A percentile compares a stretch with the other conserved stretches of the same genome.
phyloP scores from a whole-genome alignment of 1,284 basidiomycete genomes.

The Abortiporus biennis region DNA sequence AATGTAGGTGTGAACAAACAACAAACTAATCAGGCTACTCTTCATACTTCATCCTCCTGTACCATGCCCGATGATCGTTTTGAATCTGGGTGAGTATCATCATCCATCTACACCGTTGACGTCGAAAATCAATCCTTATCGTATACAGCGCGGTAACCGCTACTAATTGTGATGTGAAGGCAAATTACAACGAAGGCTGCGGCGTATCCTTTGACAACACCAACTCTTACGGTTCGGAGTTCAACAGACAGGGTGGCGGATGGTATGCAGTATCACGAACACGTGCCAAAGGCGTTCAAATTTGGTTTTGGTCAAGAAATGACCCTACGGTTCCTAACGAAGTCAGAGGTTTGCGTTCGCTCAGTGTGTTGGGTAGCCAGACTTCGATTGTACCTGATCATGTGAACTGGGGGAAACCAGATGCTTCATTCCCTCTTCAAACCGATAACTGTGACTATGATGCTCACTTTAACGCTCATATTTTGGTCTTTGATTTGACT shows the following conservation, averaged over 20 bases:
- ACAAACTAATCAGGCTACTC: conserved; percentile 37
- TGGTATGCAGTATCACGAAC: conserved; percentile 40
- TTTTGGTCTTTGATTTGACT: conserved; percentile 45
- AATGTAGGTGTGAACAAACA: conserved; percentile 34
- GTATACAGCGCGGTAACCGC: conserved; percentile 25
- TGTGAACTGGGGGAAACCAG: conserved; percentile 37
- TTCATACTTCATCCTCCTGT: conserved; percentile 47
- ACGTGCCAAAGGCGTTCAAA: conserved; percentile 30
- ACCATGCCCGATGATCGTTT: conserved; percentile 29
- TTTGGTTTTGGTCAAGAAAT: conserved; percentile 49
- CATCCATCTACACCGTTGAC: neutral
- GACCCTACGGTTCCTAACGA: conserved; percentile 32
- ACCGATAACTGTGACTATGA: conserved; percentile 32
- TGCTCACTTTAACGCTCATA: conserved; percentile 40
- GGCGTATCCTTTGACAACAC: conserved; percentile 36
- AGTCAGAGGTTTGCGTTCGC: conserved; percentile 20
- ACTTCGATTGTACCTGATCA: conserved; percentile 25
- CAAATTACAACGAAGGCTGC: conserved; percentile 55
- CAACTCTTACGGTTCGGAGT: conserved; percentile 40
- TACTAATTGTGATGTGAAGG: conserved; percentile 41
- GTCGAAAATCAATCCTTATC: neutral
- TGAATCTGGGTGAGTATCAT: conserved; percentile 36
- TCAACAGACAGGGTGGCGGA: conserved; percentile 48
- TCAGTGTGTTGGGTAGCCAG: conserved; percentile 8
- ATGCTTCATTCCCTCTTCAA: conserved; percentile 40